These are phyloP conservation scores for Aureobasidium sp. DNA, from an alignment of 2,329 filamentous ascomycete genomes.

Conservation along the genomic window DNA sequence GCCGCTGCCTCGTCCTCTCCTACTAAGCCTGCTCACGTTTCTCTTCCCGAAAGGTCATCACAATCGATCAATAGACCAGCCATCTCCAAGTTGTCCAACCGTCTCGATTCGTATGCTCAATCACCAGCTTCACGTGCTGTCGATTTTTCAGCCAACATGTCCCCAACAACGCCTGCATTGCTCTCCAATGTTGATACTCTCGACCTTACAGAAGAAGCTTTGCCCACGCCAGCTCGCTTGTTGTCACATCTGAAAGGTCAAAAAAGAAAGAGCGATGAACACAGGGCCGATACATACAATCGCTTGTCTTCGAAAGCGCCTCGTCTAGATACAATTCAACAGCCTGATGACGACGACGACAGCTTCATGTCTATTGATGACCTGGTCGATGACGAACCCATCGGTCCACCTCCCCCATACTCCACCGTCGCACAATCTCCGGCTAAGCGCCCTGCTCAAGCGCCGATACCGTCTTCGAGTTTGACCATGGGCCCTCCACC, in stretches of 20 bases:
- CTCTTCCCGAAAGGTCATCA: neutral
- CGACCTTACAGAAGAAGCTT: constrained; percentile 29
- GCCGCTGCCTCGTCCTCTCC: constrained; percentile 34
- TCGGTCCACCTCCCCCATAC: constrained; percentile 36
- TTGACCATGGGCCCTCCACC: constrained; percentile 5
- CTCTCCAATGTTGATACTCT: constrained; percentile 26
- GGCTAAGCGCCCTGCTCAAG: neutral
- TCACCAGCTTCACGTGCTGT: neutral
- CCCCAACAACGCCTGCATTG: neutral
- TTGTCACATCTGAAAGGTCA: constrained; percentile 21
- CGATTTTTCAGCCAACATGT: neutral
- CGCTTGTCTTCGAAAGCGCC: neutral
- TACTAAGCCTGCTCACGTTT: neutral
- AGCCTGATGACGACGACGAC: constrained; percentile 18
- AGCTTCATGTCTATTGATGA: constrained; percentile 35
- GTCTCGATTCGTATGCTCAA: neutral
- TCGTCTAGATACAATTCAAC: constrained; percentile 1
- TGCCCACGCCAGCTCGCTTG: constrained; percentile 16
- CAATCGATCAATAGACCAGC: neutral
- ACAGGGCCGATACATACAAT: constrained; percentile 19
- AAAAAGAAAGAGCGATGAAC: constrained; percentile 44
- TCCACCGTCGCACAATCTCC: constrained; percentile 32
- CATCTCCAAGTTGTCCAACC: neutral
- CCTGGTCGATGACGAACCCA: constrained; percentile 23
- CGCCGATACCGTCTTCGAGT: constrained; percentile 13